Base-by-base conservation (phyloP, 176 grass and related monocot genomes). In the Urochloa ruziziensis region DNA sequence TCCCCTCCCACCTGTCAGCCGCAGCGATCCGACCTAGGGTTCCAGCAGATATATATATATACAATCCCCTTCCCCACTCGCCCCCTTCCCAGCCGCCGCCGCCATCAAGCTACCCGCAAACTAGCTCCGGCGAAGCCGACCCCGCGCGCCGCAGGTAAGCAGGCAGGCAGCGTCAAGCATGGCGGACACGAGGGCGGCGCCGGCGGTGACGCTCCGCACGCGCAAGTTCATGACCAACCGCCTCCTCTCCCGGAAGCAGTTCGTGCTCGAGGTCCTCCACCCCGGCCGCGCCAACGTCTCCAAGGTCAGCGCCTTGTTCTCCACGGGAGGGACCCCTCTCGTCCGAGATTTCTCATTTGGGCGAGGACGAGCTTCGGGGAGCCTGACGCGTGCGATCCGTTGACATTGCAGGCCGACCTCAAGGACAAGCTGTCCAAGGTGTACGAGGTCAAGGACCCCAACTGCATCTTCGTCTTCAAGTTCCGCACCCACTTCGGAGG, bases 201-300 rank as follows among this genome's bases (percentile, higher is more conserved):
- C 89, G 1, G 88, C 88, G 32, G 91, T 98, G 54, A 98, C 93
- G 4, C 90, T 98, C 75, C 89, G 96, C 52, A 98, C 96, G 2
- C 88, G 93, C 84, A 98, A 98, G 86, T 98, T 98, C 87, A 98
- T 98, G 96, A 95, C 96, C 10, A 98, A 98, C 85, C 90, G 96
- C 52, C 93, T 98, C 78, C 96, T 95, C 56, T 85, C 93, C 32
- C 86, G 96, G 39, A 98, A 93, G 85, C 93, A 98, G 86, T 98
- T 98, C 89, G 89, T 98, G 64, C 90, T 98, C 29, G 96, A 98
- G 82, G 96, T 98, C 46, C 89, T 98, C 86, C 96, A 95, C 66
- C 93, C 96, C 2, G 96, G 96, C 75, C 90, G 91, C 56, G 91
- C 96, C 37, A 98, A 98, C 82, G 93, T 98, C 37, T 98, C 96